Evolutionary conservation across 129 eudicot genomes (phyloP), one percentile per base, ranked within the genome.

Genomic region (Silybum marianum): DNA sequence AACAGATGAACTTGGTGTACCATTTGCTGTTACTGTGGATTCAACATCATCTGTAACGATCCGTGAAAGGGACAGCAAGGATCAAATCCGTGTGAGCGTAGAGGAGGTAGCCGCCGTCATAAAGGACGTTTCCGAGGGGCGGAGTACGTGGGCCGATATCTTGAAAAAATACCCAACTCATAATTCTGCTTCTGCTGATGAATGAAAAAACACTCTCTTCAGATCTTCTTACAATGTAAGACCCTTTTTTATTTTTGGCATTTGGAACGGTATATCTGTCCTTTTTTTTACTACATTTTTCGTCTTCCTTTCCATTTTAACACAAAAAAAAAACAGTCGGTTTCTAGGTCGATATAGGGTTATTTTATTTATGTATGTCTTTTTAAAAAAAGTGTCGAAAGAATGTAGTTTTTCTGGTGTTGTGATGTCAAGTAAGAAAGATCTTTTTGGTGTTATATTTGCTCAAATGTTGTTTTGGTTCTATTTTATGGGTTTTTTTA

Each of bases 1-100:
- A 84, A 91, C 97, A 10, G 93, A 91, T 51, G 97, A 91, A 75
- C 88, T 91, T 7, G 97, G 97, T 26, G 91, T 89, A 30, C 97
- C 93, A 5, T 83, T 91, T 85, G 97, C 93, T 8, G 85, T 91
- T 21, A 91, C 97, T 3, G 97, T 89, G 23, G 97, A 91, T 70
- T 83, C 89, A 5, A 60, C 87, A n/a, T 32, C 88, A 1, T 89
- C 93, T 2, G 93, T 91, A 25, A 91, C 97, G 9, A 80, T 91
- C 8, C 78, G 93, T 60, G 97, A 91, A 77, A 80, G 93, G 14
- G 95, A 90, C 22, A 90, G 88, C 85, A 90, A 87, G 81, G 87
- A 88, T 63, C 94, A 90, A 66, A 81, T 90, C 63, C 94, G 94
- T 28, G 92, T 90, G n/a, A 77, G 79, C 28, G 86, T 86, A 69